Conservation (phyloP, 768 basidiomycete genomes). For the Suillus plorans region DNA sequence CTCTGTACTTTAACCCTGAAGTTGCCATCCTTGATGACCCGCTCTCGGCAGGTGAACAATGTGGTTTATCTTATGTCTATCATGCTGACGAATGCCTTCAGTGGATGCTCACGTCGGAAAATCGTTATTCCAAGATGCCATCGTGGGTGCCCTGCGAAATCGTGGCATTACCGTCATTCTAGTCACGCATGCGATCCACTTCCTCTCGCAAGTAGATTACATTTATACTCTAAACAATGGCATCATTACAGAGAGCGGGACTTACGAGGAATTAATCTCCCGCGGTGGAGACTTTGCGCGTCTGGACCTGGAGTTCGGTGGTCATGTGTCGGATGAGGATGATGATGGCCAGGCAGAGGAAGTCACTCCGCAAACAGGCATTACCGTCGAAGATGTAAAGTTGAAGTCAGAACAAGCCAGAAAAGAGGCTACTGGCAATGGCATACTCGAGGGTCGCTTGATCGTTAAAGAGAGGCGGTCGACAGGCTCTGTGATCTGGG, state of each 20-base stretch:
- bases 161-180: conserved; percentile 52
- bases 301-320: conserved; percentile 63
- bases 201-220: conserved; percentile 51
- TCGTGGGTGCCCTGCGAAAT: conserved; percentile 44
- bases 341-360: conserved; percentile 31
- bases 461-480: conserved; percentile 64
- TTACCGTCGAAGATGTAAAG: conserved; percentile 35
- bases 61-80: not conserved
- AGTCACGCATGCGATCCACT: conserved; percentile 57
- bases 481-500: conserved; percentile 57
- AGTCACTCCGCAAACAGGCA: conserved; percentile 8
- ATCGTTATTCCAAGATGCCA: conserved; percentile 63
- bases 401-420: conserved; percentile 35
- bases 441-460: conserved; percentile 64
- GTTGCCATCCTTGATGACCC: conserved; percentile 67
- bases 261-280: conserved; percentile 50
- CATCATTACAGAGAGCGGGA: conserved; percentile 46
- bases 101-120: conserved; percentile 78
- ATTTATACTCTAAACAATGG: conserved; percentile 49
- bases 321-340: conserved; percentile 35
- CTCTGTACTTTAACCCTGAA: conserved; percentile 65
- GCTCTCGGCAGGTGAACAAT: conserved; percentile 52
- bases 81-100: conserved; percentile 15
- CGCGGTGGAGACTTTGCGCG: conserved; percentile 54
- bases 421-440: conserved; percentile 48